Base-by-base conservation (phyloP, 1,284 basidiomycete genomes). In the Dichomitus squalens region DNA sequence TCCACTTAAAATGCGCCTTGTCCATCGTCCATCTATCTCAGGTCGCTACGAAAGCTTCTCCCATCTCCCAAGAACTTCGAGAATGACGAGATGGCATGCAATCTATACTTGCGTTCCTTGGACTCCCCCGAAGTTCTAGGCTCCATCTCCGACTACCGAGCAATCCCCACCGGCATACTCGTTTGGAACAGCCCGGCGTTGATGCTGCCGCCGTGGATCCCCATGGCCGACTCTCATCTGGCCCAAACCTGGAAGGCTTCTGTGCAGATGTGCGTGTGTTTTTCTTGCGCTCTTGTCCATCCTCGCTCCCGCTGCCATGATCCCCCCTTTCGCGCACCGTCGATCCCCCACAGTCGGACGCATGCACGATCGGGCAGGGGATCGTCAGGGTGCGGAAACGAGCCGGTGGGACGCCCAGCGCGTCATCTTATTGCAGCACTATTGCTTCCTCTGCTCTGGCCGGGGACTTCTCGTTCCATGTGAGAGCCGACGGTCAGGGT, bases 341-440 rank as follows among this genome's bases (percentile, higher is more conserved):
- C 23, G 58, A 60, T 63, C 61, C 61, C 61, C 61, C 58, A 34
- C 61, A 63, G 21, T 56, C 52, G 38, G 48, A 49, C 41, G 41
- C 52, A 23, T 33, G 5, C 34, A 38, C 38, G 29, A 49, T 53
- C 52, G 54, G 43, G 34, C 7, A 36, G 46, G 47, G n/a, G 58
- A 63, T 63, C 58, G 46, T 54, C 61, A 52, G 38, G 48, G 38
- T 52, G 40, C 48, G 31, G 47, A 47, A 41, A 59, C 61, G 47
- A 40, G 23, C 43, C 44, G 51, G 29, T 47, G 49, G 55, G 29
- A 53, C 18, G 53, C 38, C 12, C 49, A 34, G 43, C 51, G 40
- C 27, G 36, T 27, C 44, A 29, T 34, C 55, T 55, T 21, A 29
- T 43, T 57, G 29, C 31, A 51, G 58, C 27, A 59, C 46, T 47